Percentiles rank a stretch among this genome's conserved stretches.
Evolutionary conservation across 768 basidiomycete genomes (phyloP).

Genomic region (Mycena pura): DNA sequence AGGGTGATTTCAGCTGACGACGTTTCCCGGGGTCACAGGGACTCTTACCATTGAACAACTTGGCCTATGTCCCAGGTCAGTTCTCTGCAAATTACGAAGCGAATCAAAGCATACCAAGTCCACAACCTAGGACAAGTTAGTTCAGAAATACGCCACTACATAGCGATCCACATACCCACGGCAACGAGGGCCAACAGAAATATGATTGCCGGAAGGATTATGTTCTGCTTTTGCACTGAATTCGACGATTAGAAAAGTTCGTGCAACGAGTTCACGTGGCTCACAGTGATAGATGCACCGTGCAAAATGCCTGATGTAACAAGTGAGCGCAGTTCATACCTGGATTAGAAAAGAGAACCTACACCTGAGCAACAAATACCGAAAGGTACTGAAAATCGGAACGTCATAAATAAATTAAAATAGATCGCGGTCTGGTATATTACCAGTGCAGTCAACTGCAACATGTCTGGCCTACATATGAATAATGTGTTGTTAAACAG

Average conservation of each 20-base stretch:
- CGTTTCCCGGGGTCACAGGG: not conserved
- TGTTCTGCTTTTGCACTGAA: slow-evolving; percentile 1
- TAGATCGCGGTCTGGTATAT: not conserved
- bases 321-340: not conserved
- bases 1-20: not conserved
- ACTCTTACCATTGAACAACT: not conserved
- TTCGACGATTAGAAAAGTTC: not conserved
- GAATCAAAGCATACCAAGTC: not conserved
- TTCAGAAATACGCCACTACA: not conserved
- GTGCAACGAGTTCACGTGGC: not conserved
- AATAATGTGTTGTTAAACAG: no score
- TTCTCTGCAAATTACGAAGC: not conserved
- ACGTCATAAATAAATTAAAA: not conserved
- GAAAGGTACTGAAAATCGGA: not conserved
- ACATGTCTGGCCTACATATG: slow-evolving; percentile 9
- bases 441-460: slow-evolving; percentile 4
- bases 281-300: slow-evolving; percentile 8
- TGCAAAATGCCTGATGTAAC: slow-evolving; percentile 7
- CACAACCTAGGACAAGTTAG: not conserved
- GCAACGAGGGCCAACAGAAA: not conserved
- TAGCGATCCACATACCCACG: not conserved
- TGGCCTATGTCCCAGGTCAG: not conserved
- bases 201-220: slow-evolving; percentile 1
- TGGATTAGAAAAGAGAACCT: not conserved
- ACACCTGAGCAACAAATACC: slow-evolving; percentile 10